Conservation (phyloP, 1,284 basidiomycete genomes). For the Cryptococcus neoformans region DNA sequence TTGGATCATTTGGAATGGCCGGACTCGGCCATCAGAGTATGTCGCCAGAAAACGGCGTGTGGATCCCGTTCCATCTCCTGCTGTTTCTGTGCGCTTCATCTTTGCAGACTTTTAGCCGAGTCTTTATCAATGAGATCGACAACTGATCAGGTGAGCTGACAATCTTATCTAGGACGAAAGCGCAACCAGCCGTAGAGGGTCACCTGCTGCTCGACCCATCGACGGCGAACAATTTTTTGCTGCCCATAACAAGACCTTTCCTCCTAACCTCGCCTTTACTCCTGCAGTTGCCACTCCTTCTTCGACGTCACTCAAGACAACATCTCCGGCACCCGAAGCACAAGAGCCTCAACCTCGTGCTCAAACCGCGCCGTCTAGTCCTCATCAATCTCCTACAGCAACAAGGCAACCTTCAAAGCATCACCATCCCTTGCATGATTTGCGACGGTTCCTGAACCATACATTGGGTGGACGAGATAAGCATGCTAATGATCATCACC, state of each 20-base stretch:
- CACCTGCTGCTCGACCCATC: background rate
- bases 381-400: conserved; percentile 40
- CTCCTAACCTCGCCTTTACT: conserved; percentile 39
- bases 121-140: no score
- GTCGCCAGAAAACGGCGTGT: background rate
- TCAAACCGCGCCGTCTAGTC: conserved; percentile 41
- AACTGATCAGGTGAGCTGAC: no score
- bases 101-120: no score
- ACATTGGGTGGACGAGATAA: conserved; percentile 61
- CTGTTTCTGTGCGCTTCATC: background rate
- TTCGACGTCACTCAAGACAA: conserved; percentile 1
- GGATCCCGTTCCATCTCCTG: background rate
- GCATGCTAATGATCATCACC: conserved; percentile 23
- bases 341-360: background rate
- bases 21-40: background rate
- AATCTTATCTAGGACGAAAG: no score
- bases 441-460: conserved; percentile 87
- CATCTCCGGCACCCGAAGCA: background rate
- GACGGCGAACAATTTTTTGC: conserved; percentile 1
- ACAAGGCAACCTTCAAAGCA: conserved; percentile 50
- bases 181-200: no score
- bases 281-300: conserved; percentile 12
- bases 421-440: conserved; percentile 71
- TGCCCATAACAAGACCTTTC: conserved; percentile 13
- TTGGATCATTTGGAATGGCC: background rate